These are phyloP conservation scores for Nicotiana knightiana DNA, from an alignment of 257 asterid species.

Conservation along the genomic window DNA sequence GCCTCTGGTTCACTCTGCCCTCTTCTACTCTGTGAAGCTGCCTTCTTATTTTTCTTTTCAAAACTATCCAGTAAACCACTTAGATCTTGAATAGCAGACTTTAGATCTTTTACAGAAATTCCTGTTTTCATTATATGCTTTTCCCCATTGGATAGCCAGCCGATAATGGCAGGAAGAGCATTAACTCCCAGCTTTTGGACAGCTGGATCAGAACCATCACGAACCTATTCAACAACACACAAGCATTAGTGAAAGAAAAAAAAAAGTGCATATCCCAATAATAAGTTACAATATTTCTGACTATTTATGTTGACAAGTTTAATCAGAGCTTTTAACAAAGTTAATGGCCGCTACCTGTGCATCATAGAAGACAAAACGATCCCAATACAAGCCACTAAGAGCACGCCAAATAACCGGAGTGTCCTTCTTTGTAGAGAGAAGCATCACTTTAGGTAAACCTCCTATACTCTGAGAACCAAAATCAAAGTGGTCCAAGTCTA, in stretches of 20 bases:
- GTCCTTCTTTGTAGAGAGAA: constrained; percentile 77
- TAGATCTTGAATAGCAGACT: constrained; percentile 70
- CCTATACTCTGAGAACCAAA: constrained; percentile 36
- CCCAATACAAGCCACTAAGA: constrained; percentile 73
- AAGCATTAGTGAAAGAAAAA: neutral
- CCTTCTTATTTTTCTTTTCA: constrained; percentile 67
- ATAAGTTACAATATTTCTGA: neutral
- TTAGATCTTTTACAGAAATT: constrained; percentile 63
- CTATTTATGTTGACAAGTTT: neutral
- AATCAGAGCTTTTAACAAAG: neutral
- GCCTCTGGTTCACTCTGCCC: constrained; percentile 35
- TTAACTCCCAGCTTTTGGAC: constrained; percentile 53
- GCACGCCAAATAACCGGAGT: constrained; percentile 92
- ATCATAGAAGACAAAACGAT: constrained; percentile 63
- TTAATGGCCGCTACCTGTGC: constrained; percentile 45
- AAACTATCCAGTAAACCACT: constrained; percentile 64
- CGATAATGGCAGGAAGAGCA: constrained; percentile 81
- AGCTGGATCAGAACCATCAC: constrained; percentile 50
- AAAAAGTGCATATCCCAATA: neutral
- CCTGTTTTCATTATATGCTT: constrained; percentile 58
- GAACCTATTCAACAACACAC: constrained; percentile 40
- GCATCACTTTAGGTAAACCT: constrained; percentile 65
- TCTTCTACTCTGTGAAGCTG: constrained; percentile 35
- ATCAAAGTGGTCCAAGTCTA: constrained; percentile 43
- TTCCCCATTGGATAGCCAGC: constrained; percentile 87